A percentile compares a stretch with the other conserved stretches of the same genome.
phyloP scores from a whole-genome alignment of 179 eudicot genomes.

The Silene vulgaris region DNA sequence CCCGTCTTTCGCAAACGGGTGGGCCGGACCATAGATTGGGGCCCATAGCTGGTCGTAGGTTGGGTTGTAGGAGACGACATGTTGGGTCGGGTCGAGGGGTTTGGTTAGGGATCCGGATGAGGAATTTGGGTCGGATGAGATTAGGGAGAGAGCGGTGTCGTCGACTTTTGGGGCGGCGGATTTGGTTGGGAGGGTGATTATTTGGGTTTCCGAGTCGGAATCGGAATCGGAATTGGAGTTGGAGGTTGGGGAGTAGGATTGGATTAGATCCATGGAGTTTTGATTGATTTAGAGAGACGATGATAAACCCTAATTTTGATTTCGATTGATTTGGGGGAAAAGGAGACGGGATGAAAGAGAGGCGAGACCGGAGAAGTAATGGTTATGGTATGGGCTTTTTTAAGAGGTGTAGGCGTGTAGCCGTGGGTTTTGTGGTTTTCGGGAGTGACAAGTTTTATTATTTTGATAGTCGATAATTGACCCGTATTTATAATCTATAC shows the following conservation, averaged over 20 bases:
- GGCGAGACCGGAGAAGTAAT: no score
- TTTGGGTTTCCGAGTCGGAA: constrained; percentile 18
- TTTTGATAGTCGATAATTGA: no score
- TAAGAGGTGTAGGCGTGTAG: no score
- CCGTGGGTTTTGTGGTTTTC: no score
- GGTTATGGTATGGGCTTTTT: background rate
- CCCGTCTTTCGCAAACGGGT: constrained; percentile 87
- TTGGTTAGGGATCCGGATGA: constrained; percentile 22
- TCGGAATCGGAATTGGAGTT: constrained; percentile 19
- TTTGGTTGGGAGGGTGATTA: constrained; percentile 51
- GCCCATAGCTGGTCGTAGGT: constrained; percentile 93
- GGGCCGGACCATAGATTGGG: constrained; percentile 74
- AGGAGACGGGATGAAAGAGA: no score
- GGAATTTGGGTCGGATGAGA: constrained; percentile 32
- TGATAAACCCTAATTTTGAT: constrained; percentile 23
- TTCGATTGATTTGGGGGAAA: constrained; percentile 9
- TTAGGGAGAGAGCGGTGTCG: constrained; percentile 69
- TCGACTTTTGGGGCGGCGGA: constrained; percentile 79
- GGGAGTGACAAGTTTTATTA: no score
- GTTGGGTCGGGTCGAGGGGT: constrained; percentile 72
- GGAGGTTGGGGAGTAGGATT: constrained; percentile 34
- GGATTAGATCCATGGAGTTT: constrained; percentile 48
- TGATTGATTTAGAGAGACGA: background rate
- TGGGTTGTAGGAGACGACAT: constrained; percentile 59
- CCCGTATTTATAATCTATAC: no score